Percentiles rank a stretch among this genome's conserved stretches.
Conservation (phyloP, 169 alveolate genomes). For the Eimeria praecox region DNA sequence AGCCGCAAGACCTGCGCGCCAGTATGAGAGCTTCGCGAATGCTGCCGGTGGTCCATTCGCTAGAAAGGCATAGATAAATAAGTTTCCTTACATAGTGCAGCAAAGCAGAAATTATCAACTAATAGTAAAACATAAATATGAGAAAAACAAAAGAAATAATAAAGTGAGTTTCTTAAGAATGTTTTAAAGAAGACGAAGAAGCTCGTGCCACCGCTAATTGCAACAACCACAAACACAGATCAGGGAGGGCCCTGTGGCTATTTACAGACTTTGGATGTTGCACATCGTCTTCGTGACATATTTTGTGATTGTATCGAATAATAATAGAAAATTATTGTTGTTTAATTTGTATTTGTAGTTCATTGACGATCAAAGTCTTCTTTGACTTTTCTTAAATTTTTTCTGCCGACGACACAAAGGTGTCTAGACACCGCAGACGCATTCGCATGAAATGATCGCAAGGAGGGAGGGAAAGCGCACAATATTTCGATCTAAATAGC, state of each 20-base stretch:
- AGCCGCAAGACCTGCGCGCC: not conserved
- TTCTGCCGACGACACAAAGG: not conserved
- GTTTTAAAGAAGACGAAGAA: not conserved
- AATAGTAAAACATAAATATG: no score
- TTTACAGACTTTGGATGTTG: not conserved
- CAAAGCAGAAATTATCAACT: not conserved
- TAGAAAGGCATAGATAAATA: not conserved
- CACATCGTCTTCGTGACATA: not conserved
- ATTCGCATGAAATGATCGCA: conserved; percentile 26
- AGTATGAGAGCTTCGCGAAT: not conserved
- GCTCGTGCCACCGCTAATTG: not conserved
- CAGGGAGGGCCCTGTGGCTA: not conserved
- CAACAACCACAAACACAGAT: not conserved
- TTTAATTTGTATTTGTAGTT: not conserved
- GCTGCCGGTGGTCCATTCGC: not conserved
- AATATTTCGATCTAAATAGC: not conserved
- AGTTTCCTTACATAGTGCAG: not conserved
- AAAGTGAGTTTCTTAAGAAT: no score
- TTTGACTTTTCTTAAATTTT: not conserved
- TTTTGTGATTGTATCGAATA: not conserved
- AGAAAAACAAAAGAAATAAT: not conserved
- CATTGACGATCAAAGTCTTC: not conserved
- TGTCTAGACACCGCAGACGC: not conserved
- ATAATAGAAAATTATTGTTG: not conserved
- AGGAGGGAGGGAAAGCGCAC: not conserved